Evolutionary conservation across 345 rosid species (phyloP).

Genomic region (Acer saccharum): DNA sequence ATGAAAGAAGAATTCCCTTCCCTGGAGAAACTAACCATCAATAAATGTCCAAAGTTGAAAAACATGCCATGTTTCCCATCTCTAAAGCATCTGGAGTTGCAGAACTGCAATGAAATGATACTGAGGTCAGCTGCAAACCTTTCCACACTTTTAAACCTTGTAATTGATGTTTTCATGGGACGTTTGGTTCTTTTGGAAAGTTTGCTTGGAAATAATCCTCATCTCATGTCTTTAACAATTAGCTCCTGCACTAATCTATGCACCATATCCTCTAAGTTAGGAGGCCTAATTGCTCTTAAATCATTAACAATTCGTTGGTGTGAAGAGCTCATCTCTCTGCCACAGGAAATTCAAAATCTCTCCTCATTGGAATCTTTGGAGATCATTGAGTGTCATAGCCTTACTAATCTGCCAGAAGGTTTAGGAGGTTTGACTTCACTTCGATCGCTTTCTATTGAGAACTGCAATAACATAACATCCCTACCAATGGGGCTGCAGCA

Average conservation of each 20-base stretch:
- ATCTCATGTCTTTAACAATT: constrained; percentile 13
- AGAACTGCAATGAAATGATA: constrained; percentile 13
- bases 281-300: constrained; percentile 13
- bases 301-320: constrained; percentile 24
- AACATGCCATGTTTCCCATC: constrained; percentile 21
- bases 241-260: constrained; percentile 19
- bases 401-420: constrained; percentile 6
- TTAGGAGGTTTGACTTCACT: constrained; percentile 16
- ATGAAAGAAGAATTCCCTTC: constrained; percentile 24
- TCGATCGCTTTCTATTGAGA: constrained; percentile 20
- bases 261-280: neutral
- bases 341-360: constrained; percentile 17
- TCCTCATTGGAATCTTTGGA: constrained; percentile 24
- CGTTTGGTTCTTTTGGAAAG: neutral
- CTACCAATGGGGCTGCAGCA: constrained; percentile 15
- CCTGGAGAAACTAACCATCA: constrained; percentile 18
- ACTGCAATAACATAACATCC: constrained; percentile 19
- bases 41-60: constrained; percentile 23
- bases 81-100: constrained; percentile 24
- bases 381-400: constrained; percentile 21
- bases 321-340: constrained; percentile 16
- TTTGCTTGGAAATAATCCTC: neutral
- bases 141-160: constrained; percentile 14
- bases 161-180: constrained; percentile 12
- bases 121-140: constrained; percentile 22